Base-by-base conservation (phyloP, 495 filamentous ascomycete species). In the Aspergillus heteromorphus region DNA sequence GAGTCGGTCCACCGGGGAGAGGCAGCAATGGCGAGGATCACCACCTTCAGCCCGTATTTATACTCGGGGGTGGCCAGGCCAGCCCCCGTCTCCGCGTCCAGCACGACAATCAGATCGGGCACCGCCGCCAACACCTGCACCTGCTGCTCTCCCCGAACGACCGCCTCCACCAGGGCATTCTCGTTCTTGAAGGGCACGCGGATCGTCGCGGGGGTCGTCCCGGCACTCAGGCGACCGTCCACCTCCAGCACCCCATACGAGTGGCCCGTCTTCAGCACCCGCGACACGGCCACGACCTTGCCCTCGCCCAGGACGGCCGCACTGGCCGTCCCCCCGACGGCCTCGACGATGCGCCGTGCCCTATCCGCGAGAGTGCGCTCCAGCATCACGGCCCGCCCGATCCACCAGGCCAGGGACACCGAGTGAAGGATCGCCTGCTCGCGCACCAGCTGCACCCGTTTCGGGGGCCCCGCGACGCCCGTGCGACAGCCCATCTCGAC, bases 21-120 rank as follows among this genome's bases (percentile, higher is more conserved):
- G 4, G 77, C 79, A 1, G 78, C 72, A 49, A 87, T 79, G 2
- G 76, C 81, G 10, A 84, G 62, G 0, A 85, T 79, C 11, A 73
- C 70, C 6, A 85, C 82, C 43, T 78, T 65, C 40, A 84, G 59
- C 0, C 83, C 83, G 54, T 83, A 86, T 14, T 77, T 63, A 62
- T 81, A 86, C 59, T 87, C 83, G 0, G 81, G 76, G 6, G 81
- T 79, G 6, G 83, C 84, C 1, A 87, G 68, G 0, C 81, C 80
- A 45, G 77, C 74, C 23, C 83, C 83, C 27, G 79, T 83, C 51
- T 78, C 76, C 7, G 77, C 73, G 53, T 87, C 83, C 21, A 87
- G 73, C 8, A 85, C 74, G 7, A 74, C 67, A 53, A 87, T 83
- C 0, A 87, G 64, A 57, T 86, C 84, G 0, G 84, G 83, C 13